Base-by-base conservation (phyloP, 2,329 filamentous ascomycete genomes). In the Arthroderma uncinatum region DNA sequence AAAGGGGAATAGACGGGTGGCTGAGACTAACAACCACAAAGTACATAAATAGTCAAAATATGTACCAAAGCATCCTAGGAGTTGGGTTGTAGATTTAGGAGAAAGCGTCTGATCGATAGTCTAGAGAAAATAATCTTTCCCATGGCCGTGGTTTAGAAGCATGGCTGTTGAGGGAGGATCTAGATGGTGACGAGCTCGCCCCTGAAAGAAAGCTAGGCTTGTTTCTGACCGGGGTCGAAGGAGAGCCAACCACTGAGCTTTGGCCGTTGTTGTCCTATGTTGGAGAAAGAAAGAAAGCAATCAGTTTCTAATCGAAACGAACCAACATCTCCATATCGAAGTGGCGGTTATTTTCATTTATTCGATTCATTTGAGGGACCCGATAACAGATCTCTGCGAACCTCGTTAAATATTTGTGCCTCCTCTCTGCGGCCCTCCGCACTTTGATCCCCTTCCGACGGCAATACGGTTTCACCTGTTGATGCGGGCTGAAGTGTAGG, bases 311-410 rank as follows among this genome's bases (percentile, higher is more conserved):
- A 54, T 54, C 50, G 30, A 36, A 48, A 53, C 25, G 47, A 30
- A 47, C 47, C 9, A 14, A 25, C 47, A 30, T 50, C 25, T 25
- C 14, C 28, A 30, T 50, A 50, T 19, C 39, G 47, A 50, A 14
- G n/a, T 30, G 25, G 25, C 37, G 21, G 19, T 1, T 44, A 34
- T 47, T 44, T 40, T 47, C 28, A 40, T 44, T 44, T 55, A 16
- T 34, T 40, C 21, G 36, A 34, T 36, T 44, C 23, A 55, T 55
- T 16, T 61, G 61, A 75, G 61, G 73, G 70, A 64, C 72, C 72
- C 60, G 69, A 68, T 65, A 73, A 69, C 57, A 73, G 68, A 67
- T 75, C 72, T 67, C 71, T 72, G 70, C 74, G 73, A 73, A 76
- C 74, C 73, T 76, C 73, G 62, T 76, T 73, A 65, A 72, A 73